phyloP scores from a whole-genome alignment of 495 filamentous ascomycete species.

The Hyaloscypha hepaticicola region DNA sequence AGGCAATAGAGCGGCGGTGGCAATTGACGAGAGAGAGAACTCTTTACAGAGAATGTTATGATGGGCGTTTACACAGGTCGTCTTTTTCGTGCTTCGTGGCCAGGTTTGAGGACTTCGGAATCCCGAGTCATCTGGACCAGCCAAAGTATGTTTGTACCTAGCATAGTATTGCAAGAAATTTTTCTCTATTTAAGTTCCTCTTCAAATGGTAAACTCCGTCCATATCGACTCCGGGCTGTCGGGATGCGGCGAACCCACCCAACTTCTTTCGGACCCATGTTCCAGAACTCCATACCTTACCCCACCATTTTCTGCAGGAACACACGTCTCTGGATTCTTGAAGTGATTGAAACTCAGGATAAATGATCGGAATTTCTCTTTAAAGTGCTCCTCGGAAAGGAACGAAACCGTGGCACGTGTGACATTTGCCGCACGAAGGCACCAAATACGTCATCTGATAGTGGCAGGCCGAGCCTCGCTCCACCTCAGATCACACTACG shows the following conservation, averaged over 20 bases:
- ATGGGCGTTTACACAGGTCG: constrained; percentile 33
- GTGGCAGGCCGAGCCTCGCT: not conserved
- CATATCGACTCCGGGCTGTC: not conserved
- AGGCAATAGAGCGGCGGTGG: not conserved
- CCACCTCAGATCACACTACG: not conserved
- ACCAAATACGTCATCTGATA: constrained; percentile 5
- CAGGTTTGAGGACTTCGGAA: constrained; percentile 23
- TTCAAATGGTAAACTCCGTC: not conserved
- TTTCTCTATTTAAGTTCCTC: not conserved
- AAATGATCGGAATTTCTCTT: no score
- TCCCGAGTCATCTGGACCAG: constrained; percentile 23
- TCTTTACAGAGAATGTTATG: constrained; percentile 27
- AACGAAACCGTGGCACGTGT: not conserved
- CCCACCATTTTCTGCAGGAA: not conserved
- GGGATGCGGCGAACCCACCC: not conserved
- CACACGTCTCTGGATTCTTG: not conserved
- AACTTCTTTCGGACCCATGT: not conserved
- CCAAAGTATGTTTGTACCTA: constrained; percentile 28
- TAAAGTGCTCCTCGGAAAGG: not conserved
- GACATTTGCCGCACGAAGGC: not conserved
- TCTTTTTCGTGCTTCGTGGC: constrained; percentile 26
- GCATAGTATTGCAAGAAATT: constrained; percentile 33
- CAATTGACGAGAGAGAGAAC: constrained; percentile 2
- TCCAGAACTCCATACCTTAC: not conserved
- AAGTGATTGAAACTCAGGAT: no score